phyloP scores from a whole-genome alignment of 1,139 yeast species.

The Geotrichum carabidarum region DNA sequence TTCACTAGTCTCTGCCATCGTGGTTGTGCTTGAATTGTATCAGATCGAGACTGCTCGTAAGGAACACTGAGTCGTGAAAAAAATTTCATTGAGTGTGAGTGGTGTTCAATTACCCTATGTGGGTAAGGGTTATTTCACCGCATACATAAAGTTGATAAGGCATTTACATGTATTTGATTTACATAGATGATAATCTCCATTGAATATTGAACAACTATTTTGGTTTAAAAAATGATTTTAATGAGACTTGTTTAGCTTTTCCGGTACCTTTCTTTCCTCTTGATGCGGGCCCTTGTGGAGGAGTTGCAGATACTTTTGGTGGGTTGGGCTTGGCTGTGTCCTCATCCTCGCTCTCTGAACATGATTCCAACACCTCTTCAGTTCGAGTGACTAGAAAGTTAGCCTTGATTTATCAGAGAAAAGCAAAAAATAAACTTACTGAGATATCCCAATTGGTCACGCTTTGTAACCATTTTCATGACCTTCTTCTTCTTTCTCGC shows the following conservation, averaged over 20 bases:
- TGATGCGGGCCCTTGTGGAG: neutral
- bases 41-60: conserved; percentile 1
- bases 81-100: conserved; percentile 11
- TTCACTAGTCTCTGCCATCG: conserved; percentile 6
- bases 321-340: neutral
- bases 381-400: conserved; percentile 10
- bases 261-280: conserved; percentile 8
- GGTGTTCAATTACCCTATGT: conserved; percentile 10
- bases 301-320: conserved; percentile 2
- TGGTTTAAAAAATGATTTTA: conserved; percentile 16
- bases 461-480: conserved; percentile 14
- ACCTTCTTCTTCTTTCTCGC: conserved; percentile 14
- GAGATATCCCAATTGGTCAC: conserved; percentile 16
- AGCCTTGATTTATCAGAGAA: neutral
- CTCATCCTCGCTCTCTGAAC: conserved; percentile 15
- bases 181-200: too few relatives aligned
- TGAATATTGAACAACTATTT: neutral
- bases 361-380: conserved; percentile 19
- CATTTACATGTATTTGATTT: neutral
- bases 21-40: neutral
- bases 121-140: conserved; percentile 3
- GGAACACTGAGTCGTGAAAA: neutral
- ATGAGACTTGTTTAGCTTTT: conserved; percentile 15
- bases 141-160: neutral
- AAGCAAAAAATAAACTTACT: conserved; percentile 4